Base-by-base conservation (phyloP, 768 basidiomycete genomes). In the Calocybe cyanea region DNA sequence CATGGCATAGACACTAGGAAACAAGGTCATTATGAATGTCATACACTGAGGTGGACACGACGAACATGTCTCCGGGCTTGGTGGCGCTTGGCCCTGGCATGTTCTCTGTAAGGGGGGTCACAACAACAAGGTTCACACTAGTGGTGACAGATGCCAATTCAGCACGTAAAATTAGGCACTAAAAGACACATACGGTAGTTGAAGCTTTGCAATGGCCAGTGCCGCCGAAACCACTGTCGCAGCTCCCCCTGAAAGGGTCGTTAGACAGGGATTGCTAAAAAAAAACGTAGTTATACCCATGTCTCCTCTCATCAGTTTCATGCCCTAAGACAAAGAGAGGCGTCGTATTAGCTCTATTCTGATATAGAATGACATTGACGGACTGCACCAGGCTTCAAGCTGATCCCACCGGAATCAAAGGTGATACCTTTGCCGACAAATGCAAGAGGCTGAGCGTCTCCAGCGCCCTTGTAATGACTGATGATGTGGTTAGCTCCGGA, bases 371-470 rank as follows among this genome's bases (percentile, higher is more conserved):
- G 34, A 41, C 42, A 5, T 5, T 7, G 6, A 71, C 78, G 56
- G 50, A 83, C 87, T 25, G 74, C 73, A 25, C 73, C 59, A n/a
- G 87, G 80, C 65, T 93, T 93, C 63, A 94, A 66, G 48, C 84
- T 86, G 63, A 92, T 92, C 54, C 89, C 89, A 72, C 90, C 90
- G 2, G 82, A 81, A 63, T 94, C 90, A 52, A 93, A 94, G 13
- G 90, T 92, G 59, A 93, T 83, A 49, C 91, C 91, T 61, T 93
- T 92, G 25, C 91, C 91, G 28, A 93, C 87, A 49, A 90, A 73
- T 2, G 80, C 84, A 11, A 89, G 69, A 2, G 88, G 89, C 43
- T 71, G 71, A 0, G 69, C 80, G 40, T 74, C 65, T 50, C 73
- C 59, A 1, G 78, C 83, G n/a, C 89, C 89, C 24, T 83, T 83